A percentile compares a stretch with the other conserved stretches of the same genome.
These are phyloP conservation scores for Clonostachys chloroleuca DNA, from an alignment of 2,329 filamentous ascomycete genomes.

Conservation along the genomic window DNA sequence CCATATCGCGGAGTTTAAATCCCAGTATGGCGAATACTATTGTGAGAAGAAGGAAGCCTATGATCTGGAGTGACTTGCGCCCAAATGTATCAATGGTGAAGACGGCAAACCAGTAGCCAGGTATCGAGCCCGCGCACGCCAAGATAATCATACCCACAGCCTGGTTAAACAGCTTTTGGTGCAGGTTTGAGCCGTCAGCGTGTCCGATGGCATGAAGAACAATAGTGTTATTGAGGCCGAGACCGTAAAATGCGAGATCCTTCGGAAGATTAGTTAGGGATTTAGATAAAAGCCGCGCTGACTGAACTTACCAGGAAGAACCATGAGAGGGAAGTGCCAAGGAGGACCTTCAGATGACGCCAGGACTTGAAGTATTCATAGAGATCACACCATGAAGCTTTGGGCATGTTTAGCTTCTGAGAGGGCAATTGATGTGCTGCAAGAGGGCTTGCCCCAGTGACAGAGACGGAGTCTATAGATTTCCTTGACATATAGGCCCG, in stretches of 20 bases:
- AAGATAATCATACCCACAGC: slow-evolving; percentile 75
- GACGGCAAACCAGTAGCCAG: slow-evolving; percentile 76
- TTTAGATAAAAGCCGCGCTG: too few species aligned
- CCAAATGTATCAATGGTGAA: slow-evolving; percentile 70
- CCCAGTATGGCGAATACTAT: slow-evolving; percentile 59
- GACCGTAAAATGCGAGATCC: slow-evolving; percentile 65
- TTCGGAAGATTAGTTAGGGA: slow-evolving; percentile 13
- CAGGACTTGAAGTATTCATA: slow-evolving; percentile 62
- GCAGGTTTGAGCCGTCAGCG: slow-evolving; percentile 57
- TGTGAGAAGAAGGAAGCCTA: slow-evolving; percentile 58
- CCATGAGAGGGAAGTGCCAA: slow-evolving; percentile 78
- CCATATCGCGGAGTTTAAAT: slow-evolving; percentile 49
- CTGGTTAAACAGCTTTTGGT: slow-evolving; percentile 65
- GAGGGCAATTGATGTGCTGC: slow-evolving; percentile 41
- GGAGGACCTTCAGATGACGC: slow-evolving; percentile 64
- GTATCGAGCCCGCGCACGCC: slow-evolving; percentile 71
- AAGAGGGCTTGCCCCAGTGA: slow-evolving; percentile 25
- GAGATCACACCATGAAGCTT: slow-evolving; percentile 68
- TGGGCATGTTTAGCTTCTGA: slow-evolving; percentile 51
- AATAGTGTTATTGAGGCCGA: slow-evolving; percentile 71
- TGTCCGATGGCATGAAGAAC: slow-evolving; percentile 72
- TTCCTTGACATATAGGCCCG: slow-evolving; percentile 51
- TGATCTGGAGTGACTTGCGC: slow-evolving; percentile 69
- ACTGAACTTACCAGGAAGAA: slow-evolving; percentile 58
- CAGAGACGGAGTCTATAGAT: slow-evolving; percentile 40